phyloP scores from a whole-genome alignment of 2,329 filamentous ascomycete genomes.

The Phyllosticta citriasiana region DNA sequence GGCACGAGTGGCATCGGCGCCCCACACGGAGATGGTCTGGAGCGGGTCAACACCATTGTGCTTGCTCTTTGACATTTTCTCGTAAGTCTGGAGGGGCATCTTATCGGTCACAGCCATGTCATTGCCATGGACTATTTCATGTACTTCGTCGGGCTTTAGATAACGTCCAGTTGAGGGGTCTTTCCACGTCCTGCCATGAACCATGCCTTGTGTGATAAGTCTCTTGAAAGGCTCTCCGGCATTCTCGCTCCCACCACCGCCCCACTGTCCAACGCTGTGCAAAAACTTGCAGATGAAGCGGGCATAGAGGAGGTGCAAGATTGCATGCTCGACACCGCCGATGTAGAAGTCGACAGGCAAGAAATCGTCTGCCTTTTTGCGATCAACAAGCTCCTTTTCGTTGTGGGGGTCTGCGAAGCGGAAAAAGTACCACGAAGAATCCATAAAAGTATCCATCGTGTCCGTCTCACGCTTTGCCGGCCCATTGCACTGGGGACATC shows the following conservation, averaged over 20 bases:
- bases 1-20: conserved; percentile 73
- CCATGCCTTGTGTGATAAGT: conserved; percentile 87
- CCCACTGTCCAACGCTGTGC: conserved; percentile 42
- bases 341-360: conserved; percentile 83
- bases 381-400: conserved; percentile 48
- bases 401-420: conserved; percentile 68
- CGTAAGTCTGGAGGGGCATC: conserved; percentile 54
- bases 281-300: conserved; percentile 87
- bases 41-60: conserved; percentile 82
- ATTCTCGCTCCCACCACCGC: conserved; percentile 23
- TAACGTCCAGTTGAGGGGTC: conserved; percentile 68
- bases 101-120: conserved; percentile 53
- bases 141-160: conserved; percentile 62
- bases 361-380: conserved; percentile 43
- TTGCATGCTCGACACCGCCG: conserved; percentile 83
- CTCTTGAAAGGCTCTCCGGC: conserved; percentile 67
- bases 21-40: conserved; percentile 60
- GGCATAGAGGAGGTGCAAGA: conserved; percentile 78
- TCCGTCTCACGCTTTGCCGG: conserved; percentile 75
- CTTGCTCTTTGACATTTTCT: conserved; percentile 96
- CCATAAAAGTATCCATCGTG: conserved; percentile 94
- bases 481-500: conserved; percentile 63
- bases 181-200: conserved; percentile 74
- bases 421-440: conserved; percentile 90
- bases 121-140: conserved; percentile 45